Evolutionary conservation across 768 basidiomycete genomes (phyloP).

Genomic region (Phanerodontia chrysosporium): DNA sequence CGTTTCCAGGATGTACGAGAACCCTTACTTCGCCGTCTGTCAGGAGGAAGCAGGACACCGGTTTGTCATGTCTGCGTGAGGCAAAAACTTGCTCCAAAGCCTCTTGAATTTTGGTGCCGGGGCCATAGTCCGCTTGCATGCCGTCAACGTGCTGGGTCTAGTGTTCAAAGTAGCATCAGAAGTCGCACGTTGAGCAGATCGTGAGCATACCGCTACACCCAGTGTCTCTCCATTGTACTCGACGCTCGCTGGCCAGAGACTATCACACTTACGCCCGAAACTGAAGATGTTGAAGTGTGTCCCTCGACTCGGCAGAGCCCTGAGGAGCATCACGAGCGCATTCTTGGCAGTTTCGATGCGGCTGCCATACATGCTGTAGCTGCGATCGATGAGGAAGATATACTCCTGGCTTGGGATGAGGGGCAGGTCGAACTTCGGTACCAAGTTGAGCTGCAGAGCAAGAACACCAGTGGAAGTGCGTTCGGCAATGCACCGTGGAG

Average conservation of each 20-base stretch:
- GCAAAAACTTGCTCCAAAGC: conserved; percentile 39
- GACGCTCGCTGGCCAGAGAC: conserved; percentile 35
- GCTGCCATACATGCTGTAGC: conserved; percentile 42
- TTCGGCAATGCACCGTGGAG: conserved; percentile 56
- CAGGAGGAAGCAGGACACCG: conserved; percentile 48
- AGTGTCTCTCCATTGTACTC: conserved; percentile 30
- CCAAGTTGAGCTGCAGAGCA: conserved; percentile 51
- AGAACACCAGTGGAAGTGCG: conserved; percentile 30
- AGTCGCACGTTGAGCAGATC: conserved; percentile 45
- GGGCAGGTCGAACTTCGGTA: conserved; percentile 46
- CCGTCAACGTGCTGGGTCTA: conserved; percentile 28
- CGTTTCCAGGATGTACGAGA: too few relatives aligned
- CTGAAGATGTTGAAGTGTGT: conserved; percentile 54
- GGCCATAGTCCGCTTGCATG: conserved; percentile 42
- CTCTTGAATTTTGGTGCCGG: conserved; percentile 45
- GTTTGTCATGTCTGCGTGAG: conserved; percentile 31
- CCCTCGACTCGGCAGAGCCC: conserved; percentile 38
- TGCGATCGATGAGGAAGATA: conserved; percentile 57
- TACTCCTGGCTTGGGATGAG: conserved; percentile 47
- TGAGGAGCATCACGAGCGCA: conserved; percentile 44
- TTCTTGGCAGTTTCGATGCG: conserved; percentile 45
- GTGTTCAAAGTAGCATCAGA: too few relatives aligned
- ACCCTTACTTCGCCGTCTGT: conserved; percentile 49
- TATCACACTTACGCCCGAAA: conserved; percentile 34
- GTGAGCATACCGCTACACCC: conserved; percentile 29